Evolutionary conservation across 2,329 filamentous ascomycete genomes (phyloP).

Genomic region (Penicillium rolfsii): DNA sequence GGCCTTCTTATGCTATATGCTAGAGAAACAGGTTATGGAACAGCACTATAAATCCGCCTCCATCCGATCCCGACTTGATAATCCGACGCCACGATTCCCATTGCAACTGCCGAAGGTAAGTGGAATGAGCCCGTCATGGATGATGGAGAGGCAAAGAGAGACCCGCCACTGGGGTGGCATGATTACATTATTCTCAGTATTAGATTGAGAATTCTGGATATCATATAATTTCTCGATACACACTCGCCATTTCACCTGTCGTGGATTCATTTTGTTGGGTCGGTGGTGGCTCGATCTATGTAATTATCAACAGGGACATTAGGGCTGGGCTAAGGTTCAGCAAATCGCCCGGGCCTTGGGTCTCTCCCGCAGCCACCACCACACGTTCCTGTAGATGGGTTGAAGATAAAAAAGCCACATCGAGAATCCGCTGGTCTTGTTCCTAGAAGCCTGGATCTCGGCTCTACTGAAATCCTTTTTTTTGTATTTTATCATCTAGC

Average conservation of each 20-base stretch:
- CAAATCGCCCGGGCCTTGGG: background rate
- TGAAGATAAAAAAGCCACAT: background rate
- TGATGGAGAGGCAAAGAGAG: background rate
- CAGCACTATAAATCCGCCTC: background rate
- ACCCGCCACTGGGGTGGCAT: background rate
- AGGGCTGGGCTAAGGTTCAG: background rate
- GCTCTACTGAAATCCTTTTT: background rate
- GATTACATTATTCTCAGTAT: background rate
- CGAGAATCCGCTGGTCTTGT: background rate
- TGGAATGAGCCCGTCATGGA: background rate
- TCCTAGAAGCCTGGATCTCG: background rate
- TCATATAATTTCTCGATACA: background rate
- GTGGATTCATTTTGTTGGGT: background rate
- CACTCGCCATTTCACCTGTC: background rate
- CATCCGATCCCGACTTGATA: background rate
- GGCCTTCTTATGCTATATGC: too few species aligned
- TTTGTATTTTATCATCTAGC: background rate
- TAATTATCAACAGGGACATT: too few species aligned
- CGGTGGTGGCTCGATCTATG: background rate
- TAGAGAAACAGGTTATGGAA: too few species aligned
- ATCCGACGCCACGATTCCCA: background rate
- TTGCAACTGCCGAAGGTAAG: background rate
- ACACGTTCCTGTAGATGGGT: background rate
- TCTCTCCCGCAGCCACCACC: conserved; percentile 3
- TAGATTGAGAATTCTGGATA: background rate